Evolutionary conservation across 1,284 basidiomycete species (phyloP), one percentile per base, ranked within the genome.

Genomic region (Ceratobasidium sp.): DNA sequence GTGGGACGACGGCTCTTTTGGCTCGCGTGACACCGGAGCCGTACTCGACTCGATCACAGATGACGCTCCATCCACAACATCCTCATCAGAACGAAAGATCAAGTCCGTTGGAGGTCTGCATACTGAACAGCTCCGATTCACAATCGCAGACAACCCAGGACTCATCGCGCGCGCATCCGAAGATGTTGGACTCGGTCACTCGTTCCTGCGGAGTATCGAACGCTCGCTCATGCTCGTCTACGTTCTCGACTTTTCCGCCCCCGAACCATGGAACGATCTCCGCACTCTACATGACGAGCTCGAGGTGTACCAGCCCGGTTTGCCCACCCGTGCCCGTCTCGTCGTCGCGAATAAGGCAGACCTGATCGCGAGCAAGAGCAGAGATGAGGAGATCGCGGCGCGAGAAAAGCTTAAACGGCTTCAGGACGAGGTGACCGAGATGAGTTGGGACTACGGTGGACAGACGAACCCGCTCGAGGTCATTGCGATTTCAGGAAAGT

Each of bases 291-390:
- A 86, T 44, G 87, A 89, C 32, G 96, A 98, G 81, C 84, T 98
- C 32, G 94, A 98, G 78, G 89, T 87, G 73, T 96, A 98, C 81
- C 88, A 93, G 79, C 82, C 86, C 1, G 94, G 93, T 0, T 88
- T 98, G 83, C 91, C 91, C 75, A 79, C 81, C 21, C 91, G 92
- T 76, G 93, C 88, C 11, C 86, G 90, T 30, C 84, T 97, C 78
- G 91, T 99, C 30, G 85, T 98, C 26, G 93, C 95, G 21, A 99
- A 98, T 85, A 98, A 99, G 82, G 96, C 95, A 0, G 97, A 99
- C 81, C 80, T 93, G 52, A 85, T 96, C 18, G 88, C 82, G 14
- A 83, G 80, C 1, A 83, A 84, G 50, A 86, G 83, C 28, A 80
- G 80, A 46, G 82, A 78, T 1, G 84, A 84, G 2, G 84, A 89